Evolutionary conservation across 1,284 basidiomycete genomes (phyloP).

Genomic region (Pseudozyma sp.): DNA sequence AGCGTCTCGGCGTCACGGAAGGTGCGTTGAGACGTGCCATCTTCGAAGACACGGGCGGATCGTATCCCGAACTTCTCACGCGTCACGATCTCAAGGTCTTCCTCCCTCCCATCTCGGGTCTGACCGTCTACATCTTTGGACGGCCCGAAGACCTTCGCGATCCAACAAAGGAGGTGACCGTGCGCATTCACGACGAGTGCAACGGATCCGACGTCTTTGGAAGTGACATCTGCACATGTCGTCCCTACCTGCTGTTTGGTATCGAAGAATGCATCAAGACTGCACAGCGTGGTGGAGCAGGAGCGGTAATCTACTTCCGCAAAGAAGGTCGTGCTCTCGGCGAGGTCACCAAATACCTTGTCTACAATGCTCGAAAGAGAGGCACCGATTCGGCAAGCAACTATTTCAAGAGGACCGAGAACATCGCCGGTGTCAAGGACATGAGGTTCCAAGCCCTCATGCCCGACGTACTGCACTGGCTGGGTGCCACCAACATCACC

Average conservation of each 20-base stretch:
- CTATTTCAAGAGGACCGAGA: constrained; percentile 93
- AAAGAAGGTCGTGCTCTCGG: constrained; percentile 92
- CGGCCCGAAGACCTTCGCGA: constrained; percentile 60
- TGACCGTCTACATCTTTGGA: constrained; percentile 92
- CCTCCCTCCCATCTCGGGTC: constrained; percentile 89
- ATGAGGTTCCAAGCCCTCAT: constrained; percentile 76
- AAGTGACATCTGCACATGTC: constrained; percentile 88
- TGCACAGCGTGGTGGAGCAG: constrained; percentile 89
- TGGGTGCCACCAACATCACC: constrained; percentile 59
- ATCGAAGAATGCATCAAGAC: constrained; percentile 91
- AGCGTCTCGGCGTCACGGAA: constrained; percentile 74
- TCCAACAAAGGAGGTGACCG: constrained; percentile 78
- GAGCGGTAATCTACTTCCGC: constrained; percentile 91
- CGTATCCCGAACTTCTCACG: constrained; percentile 95
- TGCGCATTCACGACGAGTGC: constrained; percentile 93
- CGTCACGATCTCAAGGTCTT: constrained; percentile 94
- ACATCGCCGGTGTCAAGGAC: constrained; percentile 85
- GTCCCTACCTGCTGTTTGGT: constrained; percentile 89
- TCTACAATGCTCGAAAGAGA: constrained; percentile 96
- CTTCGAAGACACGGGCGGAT: constrained; percentile 91
- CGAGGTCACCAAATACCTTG: constrained; percentile 73
- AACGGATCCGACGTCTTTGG: constrained; percentile 89
- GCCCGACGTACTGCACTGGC: constrained; percentile 82
- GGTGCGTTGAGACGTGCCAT: constrained; percentile 83
- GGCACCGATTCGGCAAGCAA: constrained; percentile 90